Conservation (phyloP, 331 rosid genomes). For the Quercus tomentella region DNA sequence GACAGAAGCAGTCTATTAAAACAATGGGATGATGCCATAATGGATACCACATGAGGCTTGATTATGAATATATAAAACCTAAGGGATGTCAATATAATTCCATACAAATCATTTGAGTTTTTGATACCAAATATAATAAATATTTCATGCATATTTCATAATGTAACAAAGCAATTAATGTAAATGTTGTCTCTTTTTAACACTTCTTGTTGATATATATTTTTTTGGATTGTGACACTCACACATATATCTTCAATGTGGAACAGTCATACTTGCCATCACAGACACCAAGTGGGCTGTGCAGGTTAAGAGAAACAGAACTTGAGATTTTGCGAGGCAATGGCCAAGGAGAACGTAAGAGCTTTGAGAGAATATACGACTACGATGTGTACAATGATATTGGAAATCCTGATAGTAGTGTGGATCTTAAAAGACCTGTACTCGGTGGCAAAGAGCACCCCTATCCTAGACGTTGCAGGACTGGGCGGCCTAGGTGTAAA, state of each 20-base stretch:
- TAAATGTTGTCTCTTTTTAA: no score
- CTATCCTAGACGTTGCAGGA: conserved; percentile 54
- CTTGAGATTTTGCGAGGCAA: conserved; percentile 38
- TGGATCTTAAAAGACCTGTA: conserved; percentile 37
- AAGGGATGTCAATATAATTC: no score
- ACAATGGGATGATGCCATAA: no score
- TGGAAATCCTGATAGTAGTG: conserved; percentile 35
- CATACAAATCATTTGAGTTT: no score
- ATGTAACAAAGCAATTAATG: no score
- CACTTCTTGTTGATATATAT: no score
- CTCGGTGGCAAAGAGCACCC: conserved; percentile 49
- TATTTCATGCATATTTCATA: no score
- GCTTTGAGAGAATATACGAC: conserved; percentile 44
- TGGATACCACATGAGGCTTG: no score
- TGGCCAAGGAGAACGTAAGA: conserved; percentile 45
- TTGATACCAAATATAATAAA: no score
- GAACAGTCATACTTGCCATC: conserved; percentile 43
- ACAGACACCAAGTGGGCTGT: conserved; percentile 52
- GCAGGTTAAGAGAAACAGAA: conserved; percentile 38
- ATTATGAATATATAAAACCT: no score
- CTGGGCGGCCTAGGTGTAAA: conserved; percentile 33
- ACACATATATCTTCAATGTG: background rate
- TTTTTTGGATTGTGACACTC: no score
- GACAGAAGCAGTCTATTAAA: no score
- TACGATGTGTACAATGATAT: conserved; percentile 55